Evolutionary conservation across 305 asterid species (phyloP), one percentile per base, ranked within the genome.

Genomic region (Fraxinus dipetala): DNA sequence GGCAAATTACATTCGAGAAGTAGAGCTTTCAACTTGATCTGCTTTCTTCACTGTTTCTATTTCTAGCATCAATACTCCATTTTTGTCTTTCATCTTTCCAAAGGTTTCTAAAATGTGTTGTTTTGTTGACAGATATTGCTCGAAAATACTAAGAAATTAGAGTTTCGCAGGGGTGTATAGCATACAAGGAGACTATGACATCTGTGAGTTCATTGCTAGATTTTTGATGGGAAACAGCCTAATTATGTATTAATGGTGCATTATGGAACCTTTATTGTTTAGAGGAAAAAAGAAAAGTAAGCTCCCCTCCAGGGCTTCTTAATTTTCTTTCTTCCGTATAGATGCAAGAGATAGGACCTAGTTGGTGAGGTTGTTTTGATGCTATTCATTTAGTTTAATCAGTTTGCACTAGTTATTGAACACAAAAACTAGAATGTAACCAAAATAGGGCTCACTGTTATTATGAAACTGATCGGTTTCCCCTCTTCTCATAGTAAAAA

Each of bases 81-180:
- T 79, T 48, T 28, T 4, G 6, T 38, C 30, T 26, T 30, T 9
- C 77, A 30, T 65, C 11, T 20, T 43, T 28, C 36, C 35, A 22
- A 43, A 45, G 18, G 59, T 69, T 36, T 28, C 20, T 83, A 28
- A 65, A 14, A 75, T 72, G 72, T 85, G 76, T n/a, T 65, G 73
- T 48, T 86, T 43, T 30, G 45, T 56, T 76, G 85, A 65, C 92
- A 95, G 99, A 80, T 94, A 82, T 85, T 96, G 79, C 81, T 93
- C 35, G 96, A 91, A 74, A 91, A 96, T 85, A 91, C 99, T 3
- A 92, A 93, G 91, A 87, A 90, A 77, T 85, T 96, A 84, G 99
- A 91, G 88, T 84, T 87, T 59, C 92, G 92, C 45, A 87, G 94
- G 86, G 96, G 98, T 72, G 79, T 85, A 82, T 91, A 87, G 88